Conservation (phyloP, 768 basidiomycete species). For the Boletus tylopilopsis region DNA sequence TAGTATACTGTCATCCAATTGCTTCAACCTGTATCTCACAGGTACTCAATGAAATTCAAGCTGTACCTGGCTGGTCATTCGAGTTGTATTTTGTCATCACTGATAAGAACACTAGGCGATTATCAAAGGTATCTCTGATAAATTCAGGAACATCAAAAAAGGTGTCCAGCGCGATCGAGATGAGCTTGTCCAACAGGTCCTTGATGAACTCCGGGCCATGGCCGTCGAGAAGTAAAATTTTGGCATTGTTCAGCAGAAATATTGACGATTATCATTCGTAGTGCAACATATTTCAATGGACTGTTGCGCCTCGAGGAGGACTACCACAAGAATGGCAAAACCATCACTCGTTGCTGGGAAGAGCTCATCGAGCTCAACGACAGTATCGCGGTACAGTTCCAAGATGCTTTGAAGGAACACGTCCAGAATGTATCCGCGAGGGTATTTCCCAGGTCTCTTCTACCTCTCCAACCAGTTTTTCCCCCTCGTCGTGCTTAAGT, state of each 20-base stretch:
- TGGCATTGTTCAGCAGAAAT: not conserved
- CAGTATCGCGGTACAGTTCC: slow-evolving; percentile 34
- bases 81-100: not conserved
- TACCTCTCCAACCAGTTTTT: slow-evolving; percentile 28
- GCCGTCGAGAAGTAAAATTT: slow-evolving; percentile 24
- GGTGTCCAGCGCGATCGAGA: slow-evolving; percentile 43
- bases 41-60: slow-evolving; percentile 50
- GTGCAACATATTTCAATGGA: slow-evolving; percentile 48
- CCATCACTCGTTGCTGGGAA: slow-evolving; percentile 39
- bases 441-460: slow-evolving; percentile 46
- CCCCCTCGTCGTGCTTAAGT: slow-evolving; percentile 1
- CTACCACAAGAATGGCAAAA: slow-evolving; percentile 43
- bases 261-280: slow-evolving; percentile 22
- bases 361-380: slow-evolving; percentile 40
- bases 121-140: slow-evolving; percentile 41
- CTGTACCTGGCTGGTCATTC: slow-evolving; percentile 27
- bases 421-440: slow-evolving; percentile 47
- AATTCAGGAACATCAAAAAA: slow-evolving; percentile 45
- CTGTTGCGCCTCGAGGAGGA: slow-evolving; percentile 54
- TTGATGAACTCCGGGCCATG: slow-evolving; percentile 43
- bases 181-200: slow-evolving; percentile 45
- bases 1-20: not conserved
- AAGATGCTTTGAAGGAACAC: slow-evolving; percentile 42
- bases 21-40: slow-evolving; percentile 17
- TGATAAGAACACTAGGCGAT: slow-evolving; percentile 40